Percentiles rank a stretch among this genome's conserved stretches.
Conservation (phyloP, 768 basidiomycete species). For the Ramaria sp. region DNA sequence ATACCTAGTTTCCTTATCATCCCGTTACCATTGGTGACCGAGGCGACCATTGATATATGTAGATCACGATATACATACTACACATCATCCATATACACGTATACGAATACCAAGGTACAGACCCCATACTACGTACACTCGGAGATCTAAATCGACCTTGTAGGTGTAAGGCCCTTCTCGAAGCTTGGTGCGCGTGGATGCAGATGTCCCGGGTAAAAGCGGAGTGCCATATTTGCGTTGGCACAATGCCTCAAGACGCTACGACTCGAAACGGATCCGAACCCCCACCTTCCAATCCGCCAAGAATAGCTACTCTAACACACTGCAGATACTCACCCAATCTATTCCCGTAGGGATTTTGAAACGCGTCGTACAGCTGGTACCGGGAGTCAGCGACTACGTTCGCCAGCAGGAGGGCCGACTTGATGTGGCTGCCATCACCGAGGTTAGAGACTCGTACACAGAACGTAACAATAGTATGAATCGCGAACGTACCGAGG, state of each 20-base stretch:
- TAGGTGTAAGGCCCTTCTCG: too few relatives aligned
- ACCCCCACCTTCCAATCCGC: slow-evolving; percentile 60
- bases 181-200: too few relatives aligned
- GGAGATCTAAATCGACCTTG: too few relatives aligned
- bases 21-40: too few relatives aligned
- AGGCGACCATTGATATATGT: too few relatives aligned
- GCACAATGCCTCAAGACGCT: neutral
- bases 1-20: too few relatives aligned
- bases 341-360: slow-evolving; percentile 44
- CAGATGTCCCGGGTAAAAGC: neutral
- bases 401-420: slow-evolving; percentile 67
- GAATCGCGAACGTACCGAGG: slow-evolving; percentile 57
- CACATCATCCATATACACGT: too few relatives aligned
- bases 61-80: too few relatives aligned
- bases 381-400: slow-evolving; percentile 82
- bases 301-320: slow-evolving; percentile 62
- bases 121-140: too few relatives aligned
- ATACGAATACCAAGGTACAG: too few relatives aligned
- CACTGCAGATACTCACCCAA: slow-evolving; percentile 66
- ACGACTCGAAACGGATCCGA: slow-evolving; percentile 59
- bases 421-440: slow-evolving; percentile 63
- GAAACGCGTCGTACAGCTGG: slow-evolving; percentile 78
- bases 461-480: neutral
- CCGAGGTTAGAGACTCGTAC: neutral
- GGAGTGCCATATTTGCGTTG: neutral